Evolutionary conservation across 345 rosid genomes (phyloP), one percentile per base, ranked within the genome.

Genomic region (Arabis hirsuta): DNA sequence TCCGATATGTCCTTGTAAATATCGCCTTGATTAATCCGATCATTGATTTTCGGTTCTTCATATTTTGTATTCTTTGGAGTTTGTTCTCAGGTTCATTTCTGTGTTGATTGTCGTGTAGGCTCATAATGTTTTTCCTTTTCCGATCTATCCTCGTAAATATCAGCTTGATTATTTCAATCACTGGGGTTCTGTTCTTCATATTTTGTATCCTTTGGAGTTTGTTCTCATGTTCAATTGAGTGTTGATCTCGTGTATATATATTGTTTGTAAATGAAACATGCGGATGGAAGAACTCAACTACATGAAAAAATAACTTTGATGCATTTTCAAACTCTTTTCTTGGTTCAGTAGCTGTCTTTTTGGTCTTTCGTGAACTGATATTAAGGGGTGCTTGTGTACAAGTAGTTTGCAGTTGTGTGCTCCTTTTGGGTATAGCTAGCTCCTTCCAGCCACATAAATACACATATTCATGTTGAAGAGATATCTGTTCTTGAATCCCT

Each of bases 311-410:
- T 29, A 3, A 29, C 5, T 52, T 20, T 31, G 62, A 52, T 42
- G 60, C 60, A 53, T 9, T 27, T 31, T 50, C 5, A 22, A 19
- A n/a, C 57, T 13, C 27, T 62, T 72, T 54, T 19, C 64, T 54
- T 72, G 47, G 55, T 62, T 53, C 26, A 11, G 12, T 69, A 43
- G 48, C 24, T 44, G 9, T 71, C 34, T 22, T 31, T 19, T 11
- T 42, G 62, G 39, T 42, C 36, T 52, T 43, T 34, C 54, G 62
- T 39, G 54, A 27, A 20, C 32, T 22, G 55, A 56, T 20, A 44
- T n/a, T 34, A 62, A 39, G 22, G 67, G 29, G 29, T 72, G 60
- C 55, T 54, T 62, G 54, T 63, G 56, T 54, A 54, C 14, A 38
- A 62, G n/a, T 55, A 44, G 34, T 63, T 62, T 56, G 46, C 64